Base-by-base conservation (phyloP, 306 rosid genomes). In the Erythrophleum fordii region DNA sequence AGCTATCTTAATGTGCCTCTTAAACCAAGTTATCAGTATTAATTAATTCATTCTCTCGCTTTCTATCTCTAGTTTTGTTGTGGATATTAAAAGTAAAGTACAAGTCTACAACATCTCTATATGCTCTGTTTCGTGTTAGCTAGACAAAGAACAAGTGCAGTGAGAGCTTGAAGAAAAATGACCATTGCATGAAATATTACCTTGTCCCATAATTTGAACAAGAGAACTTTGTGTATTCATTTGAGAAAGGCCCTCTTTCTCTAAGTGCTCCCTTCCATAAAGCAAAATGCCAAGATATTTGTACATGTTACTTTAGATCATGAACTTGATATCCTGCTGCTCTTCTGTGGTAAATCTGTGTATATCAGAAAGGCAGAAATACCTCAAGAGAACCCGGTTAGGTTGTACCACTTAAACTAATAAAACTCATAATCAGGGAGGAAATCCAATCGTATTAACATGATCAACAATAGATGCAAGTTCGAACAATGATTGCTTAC, bases 231-330 rank as follows among this genome's bases (percentile, higher is more conserved):
- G 83, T 82, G 84, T 86, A 53, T 83, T 87, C 72, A 83, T 86
- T 85, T 86, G 80, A 64, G 92, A 82, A 44, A 85, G 71, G 69
- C 78, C 90, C 78, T 94, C 97, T 83, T 94, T 97, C 90, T 94
- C 97, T 79, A 94, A 94, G 44, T 94, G 97, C 80, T 94, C 98
- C 72, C 94, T 91, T 71, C 98, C 98, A 81, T 94, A 97, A 17
- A 94, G 97, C 77, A 94, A 79, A 88, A 89, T 91, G 85, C 98
- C 92, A 58, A 94, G 93, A 86, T n/a, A n/a, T n/a, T n/a, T n/a
- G n/a, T n/a, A n/a, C n/a, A n/a, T n/a, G n/a, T n/a, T n/a, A n/a
- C n/a, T 94, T 79, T 94, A 93, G 80, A 94, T 94, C 98, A 94
- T 94, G 86, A 94, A 78, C 87, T 94, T 92, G 55, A 92, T 89